Conservation (phyloP, 129 eudicot genomes). For the Centella asiatica region DNA sequence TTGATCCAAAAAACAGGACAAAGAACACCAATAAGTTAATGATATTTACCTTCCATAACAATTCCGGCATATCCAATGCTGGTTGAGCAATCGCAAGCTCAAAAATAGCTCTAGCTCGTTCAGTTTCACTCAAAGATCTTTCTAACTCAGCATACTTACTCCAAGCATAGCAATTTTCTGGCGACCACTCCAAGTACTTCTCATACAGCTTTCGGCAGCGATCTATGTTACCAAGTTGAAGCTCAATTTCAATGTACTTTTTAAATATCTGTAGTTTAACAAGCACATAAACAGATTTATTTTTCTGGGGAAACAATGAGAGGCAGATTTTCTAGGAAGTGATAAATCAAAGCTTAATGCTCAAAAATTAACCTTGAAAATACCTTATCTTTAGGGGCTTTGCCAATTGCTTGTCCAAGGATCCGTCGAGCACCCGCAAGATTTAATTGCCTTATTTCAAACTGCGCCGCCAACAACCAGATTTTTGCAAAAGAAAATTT, state of each 20-base stretch:
- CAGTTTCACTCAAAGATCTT: constrained; percentile 70
- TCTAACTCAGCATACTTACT: constrained; percentile 77
- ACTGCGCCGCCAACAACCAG: constrained; percentile 95
- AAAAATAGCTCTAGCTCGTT: constrained; percentile 76
- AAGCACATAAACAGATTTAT: background rate
- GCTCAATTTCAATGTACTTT: constrained; percentile 83
- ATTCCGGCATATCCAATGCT: constrained; percentile 82
- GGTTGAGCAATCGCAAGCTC: constrained; percentile 93
- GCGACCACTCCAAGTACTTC: constrained; percentile 80
- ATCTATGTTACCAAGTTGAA: constrained; percentile 79
- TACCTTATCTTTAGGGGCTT: constrained; percentile 88
- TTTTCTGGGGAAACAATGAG: too few species aligned
- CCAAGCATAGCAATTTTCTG: constrained; percentile 90
- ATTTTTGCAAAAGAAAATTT: constrained; percentile 88
- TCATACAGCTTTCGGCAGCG: constrained; percentile 77
- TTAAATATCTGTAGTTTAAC: constrained; percentile 56
- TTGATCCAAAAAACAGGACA: background rate
- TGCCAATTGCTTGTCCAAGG: constrained; percentile 81
- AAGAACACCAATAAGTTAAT: background rate
- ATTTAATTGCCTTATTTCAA: constrained; percentile 82
- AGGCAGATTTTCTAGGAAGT: background rate
- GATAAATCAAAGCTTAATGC: background rate
- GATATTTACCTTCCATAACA: constrained; percentile 67
- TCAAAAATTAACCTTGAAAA: background rate
- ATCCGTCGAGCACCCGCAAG: constrained; percentile 50